Percentiles rank a stretch among this genome's conserved stretches.
These are phyloP conservation scores for Phyllosticta citrichinensis DNA, from an alignment of 2,329 filamentous ascomycete genomes.

Conservation along the genomic window DNA sequence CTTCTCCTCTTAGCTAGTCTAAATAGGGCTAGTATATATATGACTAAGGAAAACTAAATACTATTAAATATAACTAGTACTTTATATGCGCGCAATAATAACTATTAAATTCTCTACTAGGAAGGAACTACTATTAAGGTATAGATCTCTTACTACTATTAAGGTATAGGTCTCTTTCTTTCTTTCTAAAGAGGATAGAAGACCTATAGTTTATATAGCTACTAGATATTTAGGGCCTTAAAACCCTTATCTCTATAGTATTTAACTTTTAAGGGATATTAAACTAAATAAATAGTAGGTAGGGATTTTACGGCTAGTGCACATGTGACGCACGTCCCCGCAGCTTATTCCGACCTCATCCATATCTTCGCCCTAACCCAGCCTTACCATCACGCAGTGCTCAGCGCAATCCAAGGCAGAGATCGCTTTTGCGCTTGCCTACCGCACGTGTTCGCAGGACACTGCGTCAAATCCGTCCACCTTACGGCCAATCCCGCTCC, in stretches of 20 bases:
- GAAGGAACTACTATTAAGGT: too few species aligned
- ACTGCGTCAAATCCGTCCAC: not conserved
- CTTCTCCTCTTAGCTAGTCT: too few species aligned
- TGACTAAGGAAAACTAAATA: too few species aligned
- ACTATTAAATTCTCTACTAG: too few species aligned
- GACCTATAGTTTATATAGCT: too few species aligned
- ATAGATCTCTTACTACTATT: too few species aligned
- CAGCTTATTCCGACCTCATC: not conserved
- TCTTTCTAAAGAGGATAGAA: too few species aligned
- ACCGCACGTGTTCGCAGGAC: not conserved
- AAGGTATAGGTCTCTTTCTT: too few species aligned
- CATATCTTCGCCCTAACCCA: not conserved
- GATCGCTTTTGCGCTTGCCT: not conserved
- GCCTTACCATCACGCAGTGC: not conserved
- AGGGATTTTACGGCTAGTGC: not conserved
- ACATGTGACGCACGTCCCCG: not conserved
- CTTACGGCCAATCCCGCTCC: not conserved
- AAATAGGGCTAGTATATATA: too few species aligned
- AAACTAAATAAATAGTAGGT: too few species aligned
- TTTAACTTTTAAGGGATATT: not conserved
- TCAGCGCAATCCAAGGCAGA: not conserved
- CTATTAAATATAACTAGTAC: not conserved
- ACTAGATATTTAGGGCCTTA: too few species aligned
- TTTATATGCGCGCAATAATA: too few species aligned
- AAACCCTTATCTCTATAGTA: not conserved